Evolutionary conservation across 2,329 filamentous ascomycete species (phyloP).

Genomic region (Epichloe gansuensis): DNA sequence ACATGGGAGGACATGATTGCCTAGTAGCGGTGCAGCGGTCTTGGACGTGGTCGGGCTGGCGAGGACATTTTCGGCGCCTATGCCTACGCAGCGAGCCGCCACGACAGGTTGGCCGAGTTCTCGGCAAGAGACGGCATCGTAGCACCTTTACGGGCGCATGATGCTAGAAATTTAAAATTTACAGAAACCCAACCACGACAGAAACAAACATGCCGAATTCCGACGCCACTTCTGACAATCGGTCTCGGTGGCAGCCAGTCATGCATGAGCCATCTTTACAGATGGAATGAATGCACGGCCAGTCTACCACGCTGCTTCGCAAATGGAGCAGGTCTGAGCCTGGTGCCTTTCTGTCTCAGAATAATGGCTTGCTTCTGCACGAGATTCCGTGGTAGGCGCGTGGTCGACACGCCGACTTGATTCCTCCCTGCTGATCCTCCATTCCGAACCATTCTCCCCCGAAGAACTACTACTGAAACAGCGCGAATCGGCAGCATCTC

Average conservation of each 20-base stretch:
- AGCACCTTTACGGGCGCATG: background rate
- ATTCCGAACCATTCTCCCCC: background rate
- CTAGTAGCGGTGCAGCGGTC: slow-evolving; percentile 29
- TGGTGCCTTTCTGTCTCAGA: background rate
- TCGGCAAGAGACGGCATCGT: background rate
- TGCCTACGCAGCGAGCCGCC: slow-evolving; percentile 21
- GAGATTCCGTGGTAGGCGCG: background rate
- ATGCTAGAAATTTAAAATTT: background rate
- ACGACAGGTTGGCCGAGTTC: slow-evolving; percentile 19
- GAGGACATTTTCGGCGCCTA: slow-evolving; percentile 31
- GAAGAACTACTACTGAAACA: background rate
- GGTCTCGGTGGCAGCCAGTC: too few species aligned
- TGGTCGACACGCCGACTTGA: background rate
- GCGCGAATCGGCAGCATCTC: background rate
- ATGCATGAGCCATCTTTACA: too few species aligned
- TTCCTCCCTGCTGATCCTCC: background rate
- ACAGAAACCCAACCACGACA: too few species aligned
- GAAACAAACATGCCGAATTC: too few species aligned
- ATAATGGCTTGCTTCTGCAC: background rate
- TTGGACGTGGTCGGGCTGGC: slow-evolving; percentile 29
- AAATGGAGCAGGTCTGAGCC: too few species aligned
- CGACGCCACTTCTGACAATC: too few species aligned
- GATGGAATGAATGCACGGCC: too few species aligned
- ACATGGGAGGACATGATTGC: slow-evolving; percentile 38
- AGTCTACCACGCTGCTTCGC: too few species aligned